phyloP scores from a whole-genome alignment of 176 grass and related monocot species.

The Alloteropsis semialata region DNA sequence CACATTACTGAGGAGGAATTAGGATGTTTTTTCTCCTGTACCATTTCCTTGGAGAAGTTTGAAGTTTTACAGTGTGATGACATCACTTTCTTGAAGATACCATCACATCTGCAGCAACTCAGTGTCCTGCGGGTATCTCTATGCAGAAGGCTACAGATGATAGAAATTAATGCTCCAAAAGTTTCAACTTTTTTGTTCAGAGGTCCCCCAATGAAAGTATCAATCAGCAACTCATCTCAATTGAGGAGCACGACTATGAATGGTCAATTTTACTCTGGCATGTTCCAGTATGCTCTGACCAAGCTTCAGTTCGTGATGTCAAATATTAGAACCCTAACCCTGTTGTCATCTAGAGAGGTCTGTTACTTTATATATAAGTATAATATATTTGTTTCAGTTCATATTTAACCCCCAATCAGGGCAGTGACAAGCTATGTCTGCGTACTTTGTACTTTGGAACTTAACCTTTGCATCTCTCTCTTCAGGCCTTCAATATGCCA shows the following conservation, averaged over 20 bases:
- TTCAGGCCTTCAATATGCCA: not conserved
- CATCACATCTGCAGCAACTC: constrained; percentile 11
- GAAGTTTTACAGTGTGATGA: not conserved
- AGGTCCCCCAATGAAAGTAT: not conserved
- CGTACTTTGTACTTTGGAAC: not conserved
- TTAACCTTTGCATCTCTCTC: not conserved
- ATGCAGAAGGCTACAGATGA: not conserved
- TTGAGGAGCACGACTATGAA: not conserved
- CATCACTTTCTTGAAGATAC: constrained; percentile 14
- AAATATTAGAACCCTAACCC: constrained; percentile 4
- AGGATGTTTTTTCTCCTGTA: not conserved
- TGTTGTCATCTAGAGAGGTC: not conserved
- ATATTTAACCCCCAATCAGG: no score
- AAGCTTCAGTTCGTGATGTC: not conserved
- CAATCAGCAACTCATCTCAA: not conserved
- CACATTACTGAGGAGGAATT: constrained; percentile 8
- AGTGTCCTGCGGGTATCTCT: not conserved
- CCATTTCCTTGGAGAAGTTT: constrained; percentile 15
- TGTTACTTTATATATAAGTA: not conserved
- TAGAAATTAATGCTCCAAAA: constrained; percentile 31
- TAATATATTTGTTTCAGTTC: not conserved
- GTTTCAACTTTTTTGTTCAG: not conserved
- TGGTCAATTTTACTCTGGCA: not conserved
- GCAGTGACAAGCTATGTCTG: no score
- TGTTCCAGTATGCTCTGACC: constrained; percentile 12